Evolutionary conservation across 139 green algal genomes (phyloP).

Genomic region (Coelastrella sp.): DNA sequence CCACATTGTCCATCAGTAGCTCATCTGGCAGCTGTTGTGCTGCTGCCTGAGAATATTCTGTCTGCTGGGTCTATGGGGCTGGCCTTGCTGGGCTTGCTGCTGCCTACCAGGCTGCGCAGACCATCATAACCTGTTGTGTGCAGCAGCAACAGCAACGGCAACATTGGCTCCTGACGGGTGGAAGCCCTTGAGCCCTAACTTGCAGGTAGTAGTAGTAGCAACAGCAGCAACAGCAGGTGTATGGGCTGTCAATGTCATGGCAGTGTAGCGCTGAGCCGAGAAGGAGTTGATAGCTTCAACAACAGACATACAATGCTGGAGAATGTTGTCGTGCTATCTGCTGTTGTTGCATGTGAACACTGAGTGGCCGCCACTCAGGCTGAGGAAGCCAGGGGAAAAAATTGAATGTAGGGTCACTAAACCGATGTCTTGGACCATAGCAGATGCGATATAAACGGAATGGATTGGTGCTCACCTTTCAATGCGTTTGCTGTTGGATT

Average conservation of each 20-base stretch:
- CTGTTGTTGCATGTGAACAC: background rate
- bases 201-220: too few species aligned
- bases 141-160: background rate
- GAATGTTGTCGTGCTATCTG: background rate
- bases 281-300: background rate
- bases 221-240: background rate
- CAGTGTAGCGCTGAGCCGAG: background rate
- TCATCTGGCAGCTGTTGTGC: background rate
- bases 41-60: slow-evolving; percentile 19
- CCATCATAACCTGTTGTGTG: slow-evolving; percentile 5
- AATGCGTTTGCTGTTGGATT: slow-evolving; percentile 33
- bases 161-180: background rate
- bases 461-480: background rate
- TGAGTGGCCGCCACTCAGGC: too few species aligned
- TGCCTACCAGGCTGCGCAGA: background rate
- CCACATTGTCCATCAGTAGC: background rate
- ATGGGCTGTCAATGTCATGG: background rate
- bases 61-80: background rate
- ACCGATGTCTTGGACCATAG: too few species aligned
- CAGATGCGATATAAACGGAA: too few species aligned
- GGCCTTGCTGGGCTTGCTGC: background rate
- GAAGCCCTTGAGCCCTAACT: too few species aligned
- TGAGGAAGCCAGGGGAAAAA: too few species aligned
- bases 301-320: background rate
- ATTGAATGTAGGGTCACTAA: too few species aligned